Percentiles rank a stretch among this genome's conserved stretches.
Evolutionary conservation across 257 asterid species (phyloP).

Genomic region (Primulina eburnea): DNA sequence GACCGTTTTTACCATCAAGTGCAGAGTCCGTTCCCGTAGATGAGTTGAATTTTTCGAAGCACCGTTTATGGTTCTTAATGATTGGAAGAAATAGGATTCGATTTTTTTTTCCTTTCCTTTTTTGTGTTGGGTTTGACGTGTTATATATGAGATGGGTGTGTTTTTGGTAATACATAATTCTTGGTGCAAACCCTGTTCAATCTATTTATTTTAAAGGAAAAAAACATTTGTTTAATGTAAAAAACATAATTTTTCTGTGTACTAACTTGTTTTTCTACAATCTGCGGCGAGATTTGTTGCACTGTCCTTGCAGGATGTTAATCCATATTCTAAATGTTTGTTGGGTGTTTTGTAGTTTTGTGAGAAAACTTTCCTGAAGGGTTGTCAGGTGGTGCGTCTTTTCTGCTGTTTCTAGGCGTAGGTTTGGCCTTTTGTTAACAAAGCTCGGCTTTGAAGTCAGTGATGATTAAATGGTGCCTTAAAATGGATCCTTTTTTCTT

Average conservation of each 20-base stretch:
- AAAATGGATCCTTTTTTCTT: no score
- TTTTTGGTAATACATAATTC: no score
- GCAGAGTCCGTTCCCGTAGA: no score
- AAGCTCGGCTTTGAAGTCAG: not conserved
- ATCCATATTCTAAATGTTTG: no score
- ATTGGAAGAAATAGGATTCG: not conserved
- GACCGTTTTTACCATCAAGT: not conserved
- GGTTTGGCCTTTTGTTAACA: not conserved
- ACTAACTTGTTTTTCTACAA: not conserved
- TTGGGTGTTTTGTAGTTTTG: not conserved
- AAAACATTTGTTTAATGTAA: no score
- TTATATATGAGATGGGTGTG: not conserved
- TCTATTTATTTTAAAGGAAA: no score
- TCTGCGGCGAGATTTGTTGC: not conserved
- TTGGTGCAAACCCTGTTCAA: no score
- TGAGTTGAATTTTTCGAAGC: not conserved
- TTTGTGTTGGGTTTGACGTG: not conserved
- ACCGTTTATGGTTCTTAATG: not conserved
- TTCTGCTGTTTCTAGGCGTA: not conserved
- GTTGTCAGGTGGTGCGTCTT: not conserved
- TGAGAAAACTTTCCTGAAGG: not conserved
- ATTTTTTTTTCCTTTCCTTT: no score
- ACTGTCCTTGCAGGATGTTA: no score
- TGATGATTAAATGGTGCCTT: no score
- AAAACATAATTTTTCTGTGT: not conserved